Evolutionary conservation across 805 yeast species (phyloP).

Genomic region (Candida qinlingensis): DNA sequence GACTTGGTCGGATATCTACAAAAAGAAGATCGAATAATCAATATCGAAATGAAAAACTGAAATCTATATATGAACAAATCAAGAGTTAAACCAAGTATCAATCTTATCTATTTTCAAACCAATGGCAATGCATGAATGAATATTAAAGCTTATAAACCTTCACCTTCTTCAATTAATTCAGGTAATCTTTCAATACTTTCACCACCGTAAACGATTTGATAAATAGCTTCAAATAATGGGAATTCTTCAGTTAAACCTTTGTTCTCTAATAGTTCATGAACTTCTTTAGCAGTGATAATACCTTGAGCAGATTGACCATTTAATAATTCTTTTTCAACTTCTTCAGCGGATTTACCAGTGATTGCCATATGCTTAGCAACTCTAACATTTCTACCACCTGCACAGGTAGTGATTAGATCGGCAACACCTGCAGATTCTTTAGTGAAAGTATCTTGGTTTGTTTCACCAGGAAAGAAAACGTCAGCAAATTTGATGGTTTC

Average conservation of each 20-base stretch:
- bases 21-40: no score
- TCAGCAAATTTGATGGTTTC: constrained; percentile 87
- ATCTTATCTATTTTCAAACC: neutral
- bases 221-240: constrained; percentile 67
- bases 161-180: constrained; percentile 47
- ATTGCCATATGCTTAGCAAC: constrained; percentile 85
- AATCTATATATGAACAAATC: no score
- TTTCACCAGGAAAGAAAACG: constrained; percentile 59
- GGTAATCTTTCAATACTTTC: constrained; percentile 75
- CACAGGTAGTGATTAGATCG: constrained; percentile 93
- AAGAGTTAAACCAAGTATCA: neutral
- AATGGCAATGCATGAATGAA: neutral
- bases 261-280: constrained; percentile 52
- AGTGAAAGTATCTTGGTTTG: constrained; percentile 63
- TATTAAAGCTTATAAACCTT: constrained; percentile 1
- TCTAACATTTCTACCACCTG: constrained; percentile 94
- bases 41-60: no score
- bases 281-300: constrained; percentile 84
- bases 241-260: constrained; percentile 45
- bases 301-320: constrained; percentile 99
- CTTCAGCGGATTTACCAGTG: constrained; percentile 69
- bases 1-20: no score
- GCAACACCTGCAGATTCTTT: constrained; percentile 98
- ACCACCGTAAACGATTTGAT: constrained; percentile 73
- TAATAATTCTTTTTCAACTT: constrained; percentile 78